A percentile compares a stretch with the other conserved stretches of the same genome.
phyloP scores from a whole-genome alignment of 2,329 filamentous ascomycete genomes.

The Lomentospora prolificans region DNA sequence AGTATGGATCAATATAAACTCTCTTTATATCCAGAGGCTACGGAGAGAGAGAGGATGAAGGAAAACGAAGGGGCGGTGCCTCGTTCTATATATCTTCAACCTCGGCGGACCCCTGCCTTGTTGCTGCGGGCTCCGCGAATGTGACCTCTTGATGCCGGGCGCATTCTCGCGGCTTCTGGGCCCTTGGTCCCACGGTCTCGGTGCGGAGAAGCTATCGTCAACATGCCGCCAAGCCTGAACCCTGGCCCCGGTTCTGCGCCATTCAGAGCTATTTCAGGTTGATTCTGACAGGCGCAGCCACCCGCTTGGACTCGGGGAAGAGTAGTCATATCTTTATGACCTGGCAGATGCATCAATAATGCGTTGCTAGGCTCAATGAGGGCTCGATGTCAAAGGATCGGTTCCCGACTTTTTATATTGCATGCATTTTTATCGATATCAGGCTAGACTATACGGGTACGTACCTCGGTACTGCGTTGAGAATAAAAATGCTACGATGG shows the following conservation, averaged over 20 bases:
- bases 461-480: too few species aligned
- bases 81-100: not conserved
- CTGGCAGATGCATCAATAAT: too few species aligned
- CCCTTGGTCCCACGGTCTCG: not conserved
- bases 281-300: not conserved
- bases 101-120: not conserved
- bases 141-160: not conserved
- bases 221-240: not conserved
- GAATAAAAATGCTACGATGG: too few species aligned
- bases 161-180: not conserved
- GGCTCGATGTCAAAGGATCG: too few species aligned
- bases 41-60: not conserved
- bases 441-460: too few species aligned
- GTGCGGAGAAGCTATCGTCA: not conserved
- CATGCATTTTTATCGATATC: too few species aligned
- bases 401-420: too few species aligned
- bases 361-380: too few species aligned
- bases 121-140: not conserved
- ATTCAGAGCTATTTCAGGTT: not conserved
- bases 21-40: too few species aligned
- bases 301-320: too few species aligned
- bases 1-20: not conserved
- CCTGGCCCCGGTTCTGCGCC: not conserved
- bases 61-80: not conserved
- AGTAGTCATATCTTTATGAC: too few species aligned